A percentile compares a stretch with the other conserved stretches of the same genome.
Conservation (phyloP, 306 rosid genomes). For the Ziziphus jujuba region DNA sequence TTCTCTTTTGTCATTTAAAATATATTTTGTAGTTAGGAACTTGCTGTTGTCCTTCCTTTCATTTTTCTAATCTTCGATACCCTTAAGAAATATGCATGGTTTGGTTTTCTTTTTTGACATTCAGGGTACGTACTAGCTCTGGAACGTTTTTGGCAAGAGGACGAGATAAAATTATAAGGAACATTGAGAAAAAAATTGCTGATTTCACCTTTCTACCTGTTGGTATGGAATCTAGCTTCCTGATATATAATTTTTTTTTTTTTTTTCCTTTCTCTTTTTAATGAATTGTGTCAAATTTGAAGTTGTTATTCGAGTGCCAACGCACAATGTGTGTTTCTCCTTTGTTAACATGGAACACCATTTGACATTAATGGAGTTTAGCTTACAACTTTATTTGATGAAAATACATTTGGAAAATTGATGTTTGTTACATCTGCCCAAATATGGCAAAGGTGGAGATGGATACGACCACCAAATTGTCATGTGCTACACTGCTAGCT, state of each 20-base stretch:
- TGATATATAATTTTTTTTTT: not conserved
- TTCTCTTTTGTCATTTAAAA: conserved; percentile 16
- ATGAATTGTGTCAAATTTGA: not conserved
- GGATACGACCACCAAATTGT: too few species aligned
- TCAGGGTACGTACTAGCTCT: conserved; percentile 93
- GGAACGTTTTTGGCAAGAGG: conserved; percentile 96
- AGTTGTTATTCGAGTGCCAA: too few species aligned
- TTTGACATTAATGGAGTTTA: too few species aligned
- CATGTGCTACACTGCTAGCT: too few species aligned
- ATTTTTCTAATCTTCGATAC: conserved; percentile 6
- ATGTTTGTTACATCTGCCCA: too few species aligned
- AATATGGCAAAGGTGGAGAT: too few species aligned
- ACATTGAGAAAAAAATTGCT: conserved; percentile 79
- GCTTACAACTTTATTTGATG: too few species aligned
- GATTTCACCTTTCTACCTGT: conserved; percentile 84
- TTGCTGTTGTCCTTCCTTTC: not conserved
- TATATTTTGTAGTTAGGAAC: conserved; percentile 18
- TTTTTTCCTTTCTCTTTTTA: conserved; percentile 16
- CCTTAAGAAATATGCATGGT: not conserved
- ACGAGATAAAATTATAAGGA: conserved; percentile 74
- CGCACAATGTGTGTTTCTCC: too few species aligned
- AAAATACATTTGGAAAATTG: too few species aligned
- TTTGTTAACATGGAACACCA: too few species aligned
- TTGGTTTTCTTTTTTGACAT: not conserved
- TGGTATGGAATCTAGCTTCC: conserved; percentile 48